Evolutionary conservation across 352 stramenopile genomes (phyloP).

Genomic region (Phytophthora crassamura): DNA sequence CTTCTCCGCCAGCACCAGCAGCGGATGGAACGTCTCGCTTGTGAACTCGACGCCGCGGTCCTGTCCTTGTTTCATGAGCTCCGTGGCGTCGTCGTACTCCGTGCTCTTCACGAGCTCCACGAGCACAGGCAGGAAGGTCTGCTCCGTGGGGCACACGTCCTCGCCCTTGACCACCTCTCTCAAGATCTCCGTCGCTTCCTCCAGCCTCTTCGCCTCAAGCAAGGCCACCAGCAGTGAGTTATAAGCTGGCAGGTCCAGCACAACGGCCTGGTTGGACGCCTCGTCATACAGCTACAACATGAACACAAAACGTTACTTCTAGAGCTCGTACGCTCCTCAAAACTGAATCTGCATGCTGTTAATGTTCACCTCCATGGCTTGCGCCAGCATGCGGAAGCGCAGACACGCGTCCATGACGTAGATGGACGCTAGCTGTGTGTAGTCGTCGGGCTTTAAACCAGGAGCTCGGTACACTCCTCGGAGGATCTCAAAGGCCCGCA

Average conservation of each 20-base stretch:
- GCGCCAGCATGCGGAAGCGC: constrained; percentile 54
- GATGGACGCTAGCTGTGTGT: constrained; percentile 69
- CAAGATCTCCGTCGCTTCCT: constrained; percentile 62
- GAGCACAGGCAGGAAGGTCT: constrained; percentile 57
- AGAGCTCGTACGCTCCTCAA: constrained; percentile 5
- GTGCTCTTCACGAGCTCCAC: constrained; percentile 44
- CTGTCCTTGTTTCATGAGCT: constrained; percentile 51
- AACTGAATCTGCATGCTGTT: constrained; percentile 6
- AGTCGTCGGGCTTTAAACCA: constrained; percentile 57
- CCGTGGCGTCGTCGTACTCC: constrained; percentile 53
- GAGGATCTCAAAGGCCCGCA: constrained; percentile 50
- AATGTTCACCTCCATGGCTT: constrained; percentile 58
- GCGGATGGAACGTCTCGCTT: constrained; percentile 57
- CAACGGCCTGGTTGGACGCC: constrained; percentile 57
- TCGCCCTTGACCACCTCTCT: constrained; percentile 50
- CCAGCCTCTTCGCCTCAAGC: constrained; percentile 46
- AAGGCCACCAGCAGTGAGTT: constrained; percentile 56
- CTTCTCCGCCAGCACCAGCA: constrained; percentile 56
- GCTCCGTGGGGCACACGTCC: constrained; percentile 54
- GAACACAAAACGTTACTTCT: constrained; percentile 9
- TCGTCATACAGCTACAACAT: constrained; percentile 61
- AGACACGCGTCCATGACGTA: constrained; percentile 74
- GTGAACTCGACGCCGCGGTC: constrained; percentile 61
- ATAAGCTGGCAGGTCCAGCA: constrained; percentile 67
- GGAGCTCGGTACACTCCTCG: constrained; percentile 48